Base-by-base conservation (phyloP, 495 filamentous ascomycete genomes). In the Venustampulla echinocandica region DNA sequence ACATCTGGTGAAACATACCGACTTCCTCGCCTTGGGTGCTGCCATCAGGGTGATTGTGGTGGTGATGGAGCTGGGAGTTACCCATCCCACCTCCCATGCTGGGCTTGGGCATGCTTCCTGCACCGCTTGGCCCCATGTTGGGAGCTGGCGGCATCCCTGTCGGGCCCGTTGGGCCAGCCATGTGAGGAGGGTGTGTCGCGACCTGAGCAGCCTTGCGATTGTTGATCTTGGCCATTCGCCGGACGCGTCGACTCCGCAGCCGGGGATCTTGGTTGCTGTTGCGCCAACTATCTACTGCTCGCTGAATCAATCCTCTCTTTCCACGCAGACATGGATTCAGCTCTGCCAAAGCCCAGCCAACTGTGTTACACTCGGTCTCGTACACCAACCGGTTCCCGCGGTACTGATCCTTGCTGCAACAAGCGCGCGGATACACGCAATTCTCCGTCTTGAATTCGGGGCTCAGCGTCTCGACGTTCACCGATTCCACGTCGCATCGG, bases 181-280 rank as follows among this genome's bases (percentile, higher is more conserved):
- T 65, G 57, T 50, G 58, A 46, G 66, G 60, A 55, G 71, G 64
- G 45, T 73, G 68, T 24, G 62, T 43, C 18, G 65, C 54, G 10
- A 62, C 56, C 46, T 74, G 73, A 20, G 69, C 67, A 21, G 64
- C 74, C 64, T 87, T 89, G 52, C 92, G 79, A 56, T 76, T 87
- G 68, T 79, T 88, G 61, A 95, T 85, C 72, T 97, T 98, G 44
- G 89, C 89, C 86, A 92, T 90, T 44, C 92, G 75, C 46, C 93
- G 78, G 32, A 98, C 92, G 45, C 92, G 78, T 60, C 92, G 69
- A 66, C 90, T 96, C 58, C 92, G 79, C 56, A 97, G 67, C 50
- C 88, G 75, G 15, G 85, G 85, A 53, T 98, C 92, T 65, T 95
- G 88, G 64, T 97, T 97, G 73, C 93, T 97, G 65, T 98, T 98